Evolutionary conservation across 352 stramenopile genomes (phyloP).

Genomic region (Phytophthora litchii): DNA sequence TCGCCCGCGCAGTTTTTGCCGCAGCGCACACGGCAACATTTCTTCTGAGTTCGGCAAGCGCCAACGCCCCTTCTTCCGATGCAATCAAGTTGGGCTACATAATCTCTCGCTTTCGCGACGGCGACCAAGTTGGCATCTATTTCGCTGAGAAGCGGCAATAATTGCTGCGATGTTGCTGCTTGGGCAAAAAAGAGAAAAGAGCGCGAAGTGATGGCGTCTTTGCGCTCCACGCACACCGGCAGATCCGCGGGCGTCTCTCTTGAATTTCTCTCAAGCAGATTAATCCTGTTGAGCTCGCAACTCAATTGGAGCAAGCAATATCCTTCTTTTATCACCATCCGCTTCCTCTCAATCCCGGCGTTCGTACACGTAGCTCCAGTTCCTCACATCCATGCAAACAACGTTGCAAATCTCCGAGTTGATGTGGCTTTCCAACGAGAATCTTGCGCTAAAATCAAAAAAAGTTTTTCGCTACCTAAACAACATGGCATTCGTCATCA

Average conservation of each 20-base stretch:
- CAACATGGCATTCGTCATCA: constrained; percentile 6
- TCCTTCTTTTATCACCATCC: background rate
- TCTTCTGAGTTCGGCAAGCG: constrained; percentile 7
- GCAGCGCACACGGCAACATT: constrained; percentile 2
- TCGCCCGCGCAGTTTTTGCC: constrained; percentile 21
- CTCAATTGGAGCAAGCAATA: constrained; percentile 5
- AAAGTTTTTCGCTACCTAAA: constrained; percentile 6
- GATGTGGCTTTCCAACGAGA: constrained; percentile 27
- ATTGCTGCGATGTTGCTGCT: constrained; percentile 10
- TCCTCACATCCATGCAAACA: constrained; percentile 15
- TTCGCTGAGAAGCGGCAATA: constrained; percentile 8
- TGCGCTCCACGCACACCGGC: constrained; percentile 20
- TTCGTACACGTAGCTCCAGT: constrained; percentile 1
- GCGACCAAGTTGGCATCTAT: constrained; percentile 15
- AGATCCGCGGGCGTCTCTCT: constrained; percentile 16
- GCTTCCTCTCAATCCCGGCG: too few species aligned
- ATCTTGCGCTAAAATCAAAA: background rate
- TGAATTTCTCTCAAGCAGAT: constrained; percentile 4
- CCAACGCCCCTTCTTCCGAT: constrained; percentile 17
- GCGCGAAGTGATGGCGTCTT: constrained; percentile 12
- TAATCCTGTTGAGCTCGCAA: constrained; percentile 20
- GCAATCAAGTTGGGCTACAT: constrained; percentile 19
- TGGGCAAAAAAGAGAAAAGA: constrained; percentile 21
- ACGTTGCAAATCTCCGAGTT: constrained; percentile 36
- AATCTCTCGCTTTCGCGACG: constrained; percentile 14